Evolutionary conservation across 371 early-diverging fungal genomes (phyloP).

Genomic region (Mycotypha africana): DNA sequence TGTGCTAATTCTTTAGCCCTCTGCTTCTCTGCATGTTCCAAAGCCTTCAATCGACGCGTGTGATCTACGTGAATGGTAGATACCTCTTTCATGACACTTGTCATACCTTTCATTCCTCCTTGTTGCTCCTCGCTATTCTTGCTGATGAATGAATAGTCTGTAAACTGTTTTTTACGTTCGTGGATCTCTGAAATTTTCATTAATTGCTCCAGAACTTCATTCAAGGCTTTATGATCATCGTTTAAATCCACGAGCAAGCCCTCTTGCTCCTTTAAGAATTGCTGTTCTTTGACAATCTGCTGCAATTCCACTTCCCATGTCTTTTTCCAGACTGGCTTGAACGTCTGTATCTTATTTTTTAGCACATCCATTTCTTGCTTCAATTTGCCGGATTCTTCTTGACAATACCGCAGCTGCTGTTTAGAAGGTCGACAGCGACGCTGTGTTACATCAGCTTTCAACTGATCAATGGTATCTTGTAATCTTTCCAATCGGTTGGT

Average conservation of each 20-base stretch:
- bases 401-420: slow-evolving; percentile 44
- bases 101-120: slow-evolving; percentile 47
- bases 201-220: slow-evolving; percentile 54
- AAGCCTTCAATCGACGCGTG: slow-evolving; percentile 58
- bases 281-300: slow-evolving; percentile 72
- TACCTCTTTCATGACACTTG: slow-evolving; percentile 67
- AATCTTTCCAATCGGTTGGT: slow-evolving; percentile 60
- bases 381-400: slow-evolving; percentile 42
- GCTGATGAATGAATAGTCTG: not conserved
- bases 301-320: slow-evolving; percentile 80
- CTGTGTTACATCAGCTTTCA: slow-evolving; percentile 73
- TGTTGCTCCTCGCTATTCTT: slow-evolving; percentile 9
- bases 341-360: slow-evolving; percentile 40
- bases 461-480: slow-evolving; percentile 67
- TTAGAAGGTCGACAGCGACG: slow-evolving; percentile 62
- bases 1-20: slow-evolving; percentile 61
- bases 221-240: slow-evolving; percentile 56
- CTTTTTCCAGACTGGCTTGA: slow-evolving; percentile 70
- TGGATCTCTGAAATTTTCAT: slow-evolving; percentile 57
- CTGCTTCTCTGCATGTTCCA: slow-evolving; percentile 58
- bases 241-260: slow-evolving; percentile 55
- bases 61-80: slow-evolving; percentile 63
- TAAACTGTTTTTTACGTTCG: slow-evolving; percentile 20
- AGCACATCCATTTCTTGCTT: slow-evolving; percentile 41
- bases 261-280: slow-evolving; percentile 73